A percentile compares a stretch with the other conserved stretches of the same genome.
phyloP scores from a whole-genome alignment of 768 basidiomycete genomes.

The Hericium coralloides region DNA sequence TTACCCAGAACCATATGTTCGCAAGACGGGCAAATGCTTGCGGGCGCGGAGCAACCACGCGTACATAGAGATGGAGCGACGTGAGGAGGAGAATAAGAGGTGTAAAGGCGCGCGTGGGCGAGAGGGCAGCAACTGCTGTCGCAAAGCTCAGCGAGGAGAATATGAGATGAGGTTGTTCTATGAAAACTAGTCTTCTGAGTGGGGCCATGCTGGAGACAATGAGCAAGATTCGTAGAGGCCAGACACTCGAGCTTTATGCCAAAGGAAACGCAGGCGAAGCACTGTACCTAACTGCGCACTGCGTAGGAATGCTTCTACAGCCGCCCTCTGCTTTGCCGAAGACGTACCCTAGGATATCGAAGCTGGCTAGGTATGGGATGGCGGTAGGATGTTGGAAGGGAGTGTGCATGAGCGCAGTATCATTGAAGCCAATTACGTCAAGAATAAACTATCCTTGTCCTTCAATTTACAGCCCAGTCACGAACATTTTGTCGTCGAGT shows the following conservation, averaged over 20 bases:
- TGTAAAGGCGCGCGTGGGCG: constrained; percentile 21
- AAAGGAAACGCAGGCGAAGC: neutral
- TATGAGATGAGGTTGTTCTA: constrained; percentile 8
- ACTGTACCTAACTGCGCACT: neutral
- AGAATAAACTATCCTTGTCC: too few relatives aligned
- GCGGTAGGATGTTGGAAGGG: neutral
- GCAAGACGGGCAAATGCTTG: neutral
- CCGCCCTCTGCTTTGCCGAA: too few relatives aligned
- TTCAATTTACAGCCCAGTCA: too few relatives aligned
- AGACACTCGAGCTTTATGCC: neutral
- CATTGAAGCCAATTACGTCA: too few relatives aligned
- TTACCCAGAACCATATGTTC: constrained; percentile 15
- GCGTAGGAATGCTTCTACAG: neutral
- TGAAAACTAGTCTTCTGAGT: constrained; percentile 6
- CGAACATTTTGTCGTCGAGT: too few relatives aligned
- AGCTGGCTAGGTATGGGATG: neutral
- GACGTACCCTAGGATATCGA: too few relatives aligned
- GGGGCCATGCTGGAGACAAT: neutral
- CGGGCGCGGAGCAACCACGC: constrained; percentile 12
- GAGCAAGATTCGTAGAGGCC: neutral
- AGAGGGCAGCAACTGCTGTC: constrained; percentile 16
- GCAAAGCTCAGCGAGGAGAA: constrained; percentile 2
- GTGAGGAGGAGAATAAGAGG: constrained; percentile 22
- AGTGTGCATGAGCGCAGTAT: too few relatives aligned
- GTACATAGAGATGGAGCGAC: constrained; percentile 17